Conservation (phyloP, 148 eudicot species). For the Cornus controversa region DNA sequence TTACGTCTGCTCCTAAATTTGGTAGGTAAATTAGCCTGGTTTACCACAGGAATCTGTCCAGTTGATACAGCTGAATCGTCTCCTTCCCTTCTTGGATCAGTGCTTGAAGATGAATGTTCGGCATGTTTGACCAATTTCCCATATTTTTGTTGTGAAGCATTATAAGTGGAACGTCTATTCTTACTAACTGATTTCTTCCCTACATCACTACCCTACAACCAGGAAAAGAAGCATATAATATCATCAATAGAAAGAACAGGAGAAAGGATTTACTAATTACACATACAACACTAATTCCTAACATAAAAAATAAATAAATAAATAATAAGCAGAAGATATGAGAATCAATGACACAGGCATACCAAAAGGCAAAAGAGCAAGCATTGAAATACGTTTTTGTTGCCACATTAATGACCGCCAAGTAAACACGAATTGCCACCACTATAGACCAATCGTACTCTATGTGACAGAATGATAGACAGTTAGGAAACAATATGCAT, state of each 20-base stretch:
- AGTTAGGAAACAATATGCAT: too few relatives aligned
- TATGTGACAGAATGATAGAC: too few relatives aligned
- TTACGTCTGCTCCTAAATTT: conserved; percentile 81
- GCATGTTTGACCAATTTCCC: conserved; percentile 47
- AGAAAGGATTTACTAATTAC: neutral
- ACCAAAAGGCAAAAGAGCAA: neutral
- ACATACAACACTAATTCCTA: too few relatives aligned
- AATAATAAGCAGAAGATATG: neutral
- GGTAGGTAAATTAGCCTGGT: conserved; percentile 44
- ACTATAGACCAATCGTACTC: too few relatives aligned
- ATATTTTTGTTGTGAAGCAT: conserved; percentile 46
- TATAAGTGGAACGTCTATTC: conserved; percentile 47
- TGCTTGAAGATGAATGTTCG: conserved; percentile 68
- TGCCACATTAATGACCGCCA: neutral
- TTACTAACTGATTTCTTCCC: conserved; percentile 47
- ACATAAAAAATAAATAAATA: too few relatives aligned
- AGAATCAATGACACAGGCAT: neutral
- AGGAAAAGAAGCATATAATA: conserved; percentile 1
- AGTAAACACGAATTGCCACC: neutral
- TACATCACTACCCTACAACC: conserved; percentile 49
- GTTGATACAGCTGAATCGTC: conserved; percentile 66
- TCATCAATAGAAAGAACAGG: neutral
- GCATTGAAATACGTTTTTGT: neutral
- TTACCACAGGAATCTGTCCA: conserved; percentile 41
- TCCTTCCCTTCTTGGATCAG: conserved; percentile 64